phyloP scores from a whole-genome alignment of 345 rosid species.

The Syzygium jambos region DNA sequence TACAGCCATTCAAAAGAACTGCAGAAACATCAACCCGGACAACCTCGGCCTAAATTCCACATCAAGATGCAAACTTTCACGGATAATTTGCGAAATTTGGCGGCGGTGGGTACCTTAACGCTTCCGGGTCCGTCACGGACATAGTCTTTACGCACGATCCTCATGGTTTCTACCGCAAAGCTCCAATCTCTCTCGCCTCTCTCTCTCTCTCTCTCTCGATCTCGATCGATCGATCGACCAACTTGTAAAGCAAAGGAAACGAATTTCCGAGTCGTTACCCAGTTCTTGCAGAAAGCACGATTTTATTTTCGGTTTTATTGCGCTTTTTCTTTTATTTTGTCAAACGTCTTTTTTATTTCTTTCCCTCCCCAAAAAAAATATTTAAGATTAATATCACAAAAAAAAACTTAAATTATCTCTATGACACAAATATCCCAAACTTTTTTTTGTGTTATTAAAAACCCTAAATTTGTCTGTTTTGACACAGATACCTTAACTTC shows the following conservation, averaged over 20 bases:
- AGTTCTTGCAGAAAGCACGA: neutral
- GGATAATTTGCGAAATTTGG: neutral
- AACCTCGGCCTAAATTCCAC: neutral
- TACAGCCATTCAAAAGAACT: neutral
- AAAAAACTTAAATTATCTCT: no score
- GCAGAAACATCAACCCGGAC: neutral
- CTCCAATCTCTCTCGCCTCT: neutral
- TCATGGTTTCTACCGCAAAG: slow-evolving; percentile 21
- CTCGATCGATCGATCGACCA: neutral
- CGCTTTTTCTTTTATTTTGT: neutral
- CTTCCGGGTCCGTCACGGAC: slow-evolving; percentile 69
- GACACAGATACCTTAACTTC: no score
- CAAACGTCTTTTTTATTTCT: neutral
- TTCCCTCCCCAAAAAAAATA: neutral
- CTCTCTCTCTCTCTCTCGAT: neutral
- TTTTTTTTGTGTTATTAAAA: no score
- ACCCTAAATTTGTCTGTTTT: no score
- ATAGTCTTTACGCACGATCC: slow-evolving; percentile 39
- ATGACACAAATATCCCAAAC: no score
- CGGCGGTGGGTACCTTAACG: slow-evolving; percentile 45
- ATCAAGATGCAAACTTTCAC: neutral
- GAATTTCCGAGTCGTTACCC: neutral
- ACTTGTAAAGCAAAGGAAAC: neutral
- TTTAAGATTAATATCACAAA: neutral
- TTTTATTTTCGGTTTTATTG: neutral